Evolutionary conservation across 2,329 filamentous ascomycete species (phyloP).

Genomic region (Cladophialophora chaetospira): DNA sequence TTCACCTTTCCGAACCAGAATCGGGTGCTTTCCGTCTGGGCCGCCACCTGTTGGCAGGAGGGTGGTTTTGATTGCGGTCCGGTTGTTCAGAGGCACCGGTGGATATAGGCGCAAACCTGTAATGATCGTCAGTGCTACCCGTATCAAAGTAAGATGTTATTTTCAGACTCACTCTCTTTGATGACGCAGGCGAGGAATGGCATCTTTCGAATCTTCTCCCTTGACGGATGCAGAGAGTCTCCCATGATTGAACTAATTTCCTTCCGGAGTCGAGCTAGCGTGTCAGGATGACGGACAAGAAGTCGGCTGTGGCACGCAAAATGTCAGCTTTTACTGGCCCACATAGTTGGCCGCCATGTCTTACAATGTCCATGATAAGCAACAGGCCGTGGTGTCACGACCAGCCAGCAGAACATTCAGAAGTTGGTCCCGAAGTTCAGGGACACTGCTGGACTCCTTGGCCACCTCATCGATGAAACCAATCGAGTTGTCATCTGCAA

Average conservation of each 20-base stretch:
- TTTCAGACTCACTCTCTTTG: constrained; percentile 43
- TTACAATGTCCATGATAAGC: constrained; percentile 78
- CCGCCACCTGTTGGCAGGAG: constrained; percentile 67
- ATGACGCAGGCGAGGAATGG: constrained; percentile 50
- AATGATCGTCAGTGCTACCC: constrained; percentile 43
- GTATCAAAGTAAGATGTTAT: not conserved
- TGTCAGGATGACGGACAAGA: constrained; percentile 67
- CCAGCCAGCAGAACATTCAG: constrained; percentile 81
- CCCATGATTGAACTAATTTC: constrained; percentile 59
- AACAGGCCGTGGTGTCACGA: constrained; percentile 79
- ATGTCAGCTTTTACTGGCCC: constrained; percentile 33
- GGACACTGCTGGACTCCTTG: constrained; percentile 39
- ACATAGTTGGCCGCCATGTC: not conserved
- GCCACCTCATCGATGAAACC: constrained; percentile 9
- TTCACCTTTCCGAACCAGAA: constrained; percentile 51
- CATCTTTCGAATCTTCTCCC: constrained; percentile 44
- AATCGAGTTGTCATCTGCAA: not conserved
- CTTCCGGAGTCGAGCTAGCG: constrained; percentile 66
- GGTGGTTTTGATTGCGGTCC: constrained; percentile 70
- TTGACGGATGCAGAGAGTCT: constrained; percentile 36
- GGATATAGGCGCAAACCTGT: constrained; percentile 77
- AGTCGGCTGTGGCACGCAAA: constrained; percentile 39
- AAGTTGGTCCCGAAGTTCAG: constrained; percentile 35
- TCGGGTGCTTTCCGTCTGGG: constrained; percentile 45
- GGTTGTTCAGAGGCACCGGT: constrained; percentile 77